Evolutionary conservation across 306 rosid species (phyloP).

Genomic region (Glycyrrhiza uralensis): DNA sequence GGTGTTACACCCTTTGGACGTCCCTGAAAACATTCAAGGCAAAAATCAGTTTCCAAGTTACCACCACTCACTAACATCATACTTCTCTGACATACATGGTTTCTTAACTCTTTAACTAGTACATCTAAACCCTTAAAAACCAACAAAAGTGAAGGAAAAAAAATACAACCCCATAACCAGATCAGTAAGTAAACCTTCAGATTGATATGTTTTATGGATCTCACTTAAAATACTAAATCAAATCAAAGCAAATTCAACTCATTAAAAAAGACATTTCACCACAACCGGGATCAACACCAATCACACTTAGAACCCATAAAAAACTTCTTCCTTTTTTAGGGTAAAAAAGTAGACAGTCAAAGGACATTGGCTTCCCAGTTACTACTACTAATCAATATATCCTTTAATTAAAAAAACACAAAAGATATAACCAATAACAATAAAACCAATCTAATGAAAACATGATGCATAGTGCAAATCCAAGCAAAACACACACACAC

Average conservation of each 20-base stretch:
- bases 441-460: not conserved
- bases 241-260: not conserved
- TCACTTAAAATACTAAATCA: not conserved
- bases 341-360: not conserved
- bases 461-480: not conserved
- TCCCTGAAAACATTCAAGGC: conserved; percentile 51
- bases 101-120: not conserved
- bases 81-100: not conserved
- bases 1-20: conserved; percentile 98
- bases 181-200: not conserved
- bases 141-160: not conserved
- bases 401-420: too few relatives aligned
- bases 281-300: not conserved
- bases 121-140: not conserved
- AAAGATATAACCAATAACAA: not conserved
- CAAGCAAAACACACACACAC: not conserved
- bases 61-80: not conserved
- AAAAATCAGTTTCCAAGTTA: not conserved
- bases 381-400: too few relatives aligned
- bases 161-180: not conserved
- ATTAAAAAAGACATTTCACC: not conserved
- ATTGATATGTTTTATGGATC: not conserved
- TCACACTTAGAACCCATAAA: not conserved
- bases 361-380: not conserved
- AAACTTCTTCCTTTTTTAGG: not conserved